Base-by-base conservation (phyloP, 306 rosid genomes). In the Rosa lucieae region DNA sequence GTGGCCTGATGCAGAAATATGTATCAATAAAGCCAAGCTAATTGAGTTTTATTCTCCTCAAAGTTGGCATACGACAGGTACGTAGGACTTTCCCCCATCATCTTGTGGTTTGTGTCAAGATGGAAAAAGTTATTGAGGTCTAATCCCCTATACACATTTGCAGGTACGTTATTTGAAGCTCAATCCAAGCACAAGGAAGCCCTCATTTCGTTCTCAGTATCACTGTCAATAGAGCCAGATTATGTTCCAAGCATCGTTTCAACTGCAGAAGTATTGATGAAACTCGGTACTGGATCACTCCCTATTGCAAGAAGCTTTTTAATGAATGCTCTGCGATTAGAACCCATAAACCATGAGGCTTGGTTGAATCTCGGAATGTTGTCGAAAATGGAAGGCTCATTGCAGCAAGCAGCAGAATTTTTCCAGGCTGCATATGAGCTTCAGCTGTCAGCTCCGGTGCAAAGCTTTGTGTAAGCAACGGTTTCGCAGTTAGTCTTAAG, bases 361-460 rank as follows among this genome's bases (percentile, higher is more conserved):
- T 94, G 97, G 97, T 86, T 89, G 75, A 86, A 87, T 73, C 96
- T 94, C 6, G 94, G 97, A 63, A 51, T 87, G 82, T 49, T 92
- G 66, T 88, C 92, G 2, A 94, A 87, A 83, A 84, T 26, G 78
- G 94, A 94, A 86, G 96, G 94, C 58, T 80, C 85, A 11, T 67
- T 86, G 43, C 93, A 81, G 76, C 89, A 92, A 83, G 94, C 98
- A 63, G 93, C 94, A 44, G 93, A 89, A 26, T 89, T 85, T 87
- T 92, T 94, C 82, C 97, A 92, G 85, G 97, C 93, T 77, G 93
- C 98, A 15, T 85, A 83, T 77, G 96, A 92, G 69, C 92, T 90
- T 69, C 75, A 92, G 81, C 73, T 82, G 58, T 90, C 96, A 1
- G 90, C 93, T 83, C 98, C 97, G 23, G 93, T 88, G 52, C 89